Percentiles rank a stretch among this genome's conserved stretches.
Evolutionary conservation across 1,139 yeast species (phyloP).

Genomic region (Candida sp.): DNA sequence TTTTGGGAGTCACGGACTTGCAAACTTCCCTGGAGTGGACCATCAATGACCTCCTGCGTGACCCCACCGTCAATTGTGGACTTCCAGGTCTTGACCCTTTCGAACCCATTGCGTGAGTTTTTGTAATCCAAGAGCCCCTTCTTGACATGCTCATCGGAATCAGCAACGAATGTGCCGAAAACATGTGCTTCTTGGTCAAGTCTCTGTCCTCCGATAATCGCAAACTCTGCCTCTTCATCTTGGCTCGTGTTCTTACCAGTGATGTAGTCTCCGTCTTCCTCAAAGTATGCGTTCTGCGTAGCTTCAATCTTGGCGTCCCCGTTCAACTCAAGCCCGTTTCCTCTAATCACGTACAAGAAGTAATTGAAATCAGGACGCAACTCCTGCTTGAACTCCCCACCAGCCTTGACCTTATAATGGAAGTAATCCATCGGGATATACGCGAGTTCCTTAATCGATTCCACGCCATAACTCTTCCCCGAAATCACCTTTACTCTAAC

Average conservation of each 20-base stretch:
- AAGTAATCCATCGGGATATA: conserved; percentile 85
- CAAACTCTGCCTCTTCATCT: conserved; percentile 47
- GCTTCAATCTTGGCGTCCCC: conserved; percentile 44
- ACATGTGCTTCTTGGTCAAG: conserved; percentile 82
- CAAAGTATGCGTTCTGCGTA: conserved; percentile 64
- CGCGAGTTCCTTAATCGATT: conserved; percentile 79
- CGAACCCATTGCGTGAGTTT: conserved; percentile 73
- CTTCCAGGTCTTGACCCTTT: conserved; percentile 68
- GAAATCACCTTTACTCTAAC: conserved; percentile 75
- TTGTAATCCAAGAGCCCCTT: conserved; percentile 77
- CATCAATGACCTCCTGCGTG: conserved; percentile 46
- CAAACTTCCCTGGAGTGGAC: conserved; percentile 39
- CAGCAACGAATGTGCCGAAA: conserved; percentile 90
- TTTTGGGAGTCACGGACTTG: conserved; percentile 34
- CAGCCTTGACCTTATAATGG: conserved; percentile 68
- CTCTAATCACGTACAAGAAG: conserved; percentile 73
- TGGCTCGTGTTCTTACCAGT: conserved; percentile 51
- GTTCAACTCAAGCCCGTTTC: conserved; percentile 53
- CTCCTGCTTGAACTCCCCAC: conserved; percentile 66
- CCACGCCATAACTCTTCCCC: conserved; percentile 78
- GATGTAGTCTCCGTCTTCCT: conserved; percentile 64
- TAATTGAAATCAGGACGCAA: conserved; percentile 72
- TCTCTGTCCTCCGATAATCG: conserved; percentile 77
- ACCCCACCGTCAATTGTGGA: conserved; percentile 70
- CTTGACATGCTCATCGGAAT: conserved; percentile 61